Evolutionary conservation across 331 rosid species (phyloP).

Genomic region (Saraca asoca): DNA sequence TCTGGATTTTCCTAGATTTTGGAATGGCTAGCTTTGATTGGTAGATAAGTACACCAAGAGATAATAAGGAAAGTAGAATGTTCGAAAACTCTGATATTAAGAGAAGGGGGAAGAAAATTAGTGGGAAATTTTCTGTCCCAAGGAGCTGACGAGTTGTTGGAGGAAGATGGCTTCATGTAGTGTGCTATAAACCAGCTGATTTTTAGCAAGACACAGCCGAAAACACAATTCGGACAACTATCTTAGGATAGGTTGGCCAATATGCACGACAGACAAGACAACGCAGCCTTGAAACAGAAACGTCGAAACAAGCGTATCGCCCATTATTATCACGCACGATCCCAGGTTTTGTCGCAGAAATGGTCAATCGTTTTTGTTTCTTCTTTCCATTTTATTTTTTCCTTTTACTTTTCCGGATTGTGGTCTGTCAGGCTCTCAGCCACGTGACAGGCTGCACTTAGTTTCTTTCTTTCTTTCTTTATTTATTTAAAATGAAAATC

Average conservation of each 20-base stretch:
- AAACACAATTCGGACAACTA: constrained; percentile 17
- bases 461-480: too few species aligned
- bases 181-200: constrained; percentile 3
- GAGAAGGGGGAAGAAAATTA: constrained; percentile 19
- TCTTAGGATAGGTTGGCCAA: constrained; percentile 35
- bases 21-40: background rate
- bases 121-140: background rate
- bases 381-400: too few species aligned
- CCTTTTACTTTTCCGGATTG: background rate
- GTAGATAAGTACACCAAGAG: background rate
- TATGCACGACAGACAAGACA: constrained; percentile 13
- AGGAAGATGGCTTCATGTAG: constrained; percentile 35
- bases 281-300: background rate
- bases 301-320: constrained; percentile 9
- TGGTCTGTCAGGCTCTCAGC: background rate
- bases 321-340: constrained; percentile 4
- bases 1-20: background rate
- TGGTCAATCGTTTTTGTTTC: too few species aligned
- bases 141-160: constrained; percentile 29
- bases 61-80: too few species aligned
- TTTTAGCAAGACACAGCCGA: constrained; percentile 22
- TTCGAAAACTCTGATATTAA: too few species aligned
- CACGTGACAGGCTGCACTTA: too few species aligned
- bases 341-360: constrained; percentile 30
- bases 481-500: too few species aligned